Conservation (phyloP, 2,329 filamentous ascomycete genomes). For the Fusarium sp. region DNA sequence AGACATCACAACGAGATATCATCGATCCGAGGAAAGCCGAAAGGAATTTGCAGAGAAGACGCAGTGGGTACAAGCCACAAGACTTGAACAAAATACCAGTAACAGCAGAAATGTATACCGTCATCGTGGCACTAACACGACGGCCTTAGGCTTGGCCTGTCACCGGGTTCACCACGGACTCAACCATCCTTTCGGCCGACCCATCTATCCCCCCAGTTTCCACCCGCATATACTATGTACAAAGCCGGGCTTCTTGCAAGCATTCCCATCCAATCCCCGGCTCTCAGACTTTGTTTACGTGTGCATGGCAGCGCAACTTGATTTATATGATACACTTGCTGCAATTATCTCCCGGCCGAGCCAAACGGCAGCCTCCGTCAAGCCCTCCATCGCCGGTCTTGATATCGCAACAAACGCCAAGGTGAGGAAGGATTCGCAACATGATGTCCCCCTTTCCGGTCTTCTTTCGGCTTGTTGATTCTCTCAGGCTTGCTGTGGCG, state of each 20-base stretch:
- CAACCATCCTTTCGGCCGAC: conserved; percentile 38
- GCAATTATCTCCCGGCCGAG: too few relatives aligned
- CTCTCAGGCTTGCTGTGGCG: conserved; percentile 5
- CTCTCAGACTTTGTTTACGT: not conserved
- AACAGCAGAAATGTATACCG: conserved; percentile 3
- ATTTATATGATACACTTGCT: not conserved
- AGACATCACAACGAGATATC: conserved; percentile 14
- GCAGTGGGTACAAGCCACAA: not conserved
- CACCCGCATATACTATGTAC: conserved; percentile 18
- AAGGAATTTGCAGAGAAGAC: not conserved
- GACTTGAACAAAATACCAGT: conserved; percentile 16
- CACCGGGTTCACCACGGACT: conserved; percentile 29
- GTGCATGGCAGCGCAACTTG: not conserved
- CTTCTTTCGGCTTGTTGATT: conserved; percentile 8
- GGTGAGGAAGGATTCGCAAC: conserved; percentile 6
- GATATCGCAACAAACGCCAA: not conserved
- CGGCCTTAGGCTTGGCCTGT: conserved; percentile 7
- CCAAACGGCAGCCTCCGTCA: too few relatives aligned
- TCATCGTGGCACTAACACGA: conserved; percentile 17
- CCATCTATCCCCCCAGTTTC: conserved; percentile 35
- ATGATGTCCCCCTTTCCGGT: conserved; percentile 3
- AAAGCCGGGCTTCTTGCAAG: conserved; percentile 25
- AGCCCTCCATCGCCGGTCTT: conserved; percentile 7
- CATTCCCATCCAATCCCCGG: conserved; percentile 43
- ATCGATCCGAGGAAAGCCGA: conserved; percentile 30